Evolutionary conservation across 2,329 filamentous ascomycete genomes (phyloP).

Genomic region (Curvularia verruculosa): DNA sequence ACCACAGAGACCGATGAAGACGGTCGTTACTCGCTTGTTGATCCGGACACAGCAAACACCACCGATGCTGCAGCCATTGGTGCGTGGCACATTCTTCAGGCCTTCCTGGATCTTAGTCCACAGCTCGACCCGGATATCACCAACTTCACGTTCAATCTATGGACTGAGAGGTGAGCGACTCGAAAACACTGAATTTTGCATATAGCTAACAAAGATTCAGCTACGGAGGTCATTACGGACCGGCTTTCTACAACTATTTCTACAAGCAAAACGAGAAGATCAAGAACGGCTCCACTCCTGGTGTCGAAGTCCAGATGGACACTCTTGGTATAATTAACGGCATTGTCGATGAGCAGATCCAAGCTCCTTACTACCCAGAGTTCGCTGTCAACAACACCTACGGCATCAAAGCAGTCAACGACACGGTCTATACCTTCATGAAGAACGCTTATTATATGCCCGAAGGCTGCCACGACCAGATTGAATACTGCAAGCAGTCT

Average conservation of each 20-base stretch:
- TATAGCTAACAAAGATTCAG: slow-evolving; percentile 10
- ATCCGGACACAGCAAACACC: slow-evolving; percentile 39
- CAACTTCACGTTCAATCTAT: slow-evolving; percentile 59
- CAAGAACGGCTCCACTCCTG: slow-evolving; percentile 53
- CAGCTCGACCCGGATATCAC: slow-evolving; percentile 57
- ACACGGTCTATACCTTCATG: slow-evolving; percentile 54
- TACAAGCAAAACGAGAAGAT: slow-evolving; percentile 62
- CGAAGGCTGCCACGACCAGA: slow-evolving; percentile 59
- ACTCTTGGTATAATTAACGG: slow-evolving; percentile 63
- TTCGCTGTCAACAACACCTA: slow-evolving; percentile 64
- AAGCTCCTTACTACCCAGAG: slow-evolving; percentile 55
- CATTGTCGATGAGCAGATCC: slow-evolving; percentile 59
- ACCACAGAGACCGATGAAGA: slow-evolving; percentile 32
- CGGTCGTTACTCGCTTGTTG: slow-evolving; percentile 42
- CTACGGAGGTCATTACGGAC: slow-evolving; percentile 58
- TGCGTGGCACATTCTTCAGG: slow-evolving; percentile 47
- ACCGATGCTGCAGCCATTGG: slow-evolving; percentile 44
- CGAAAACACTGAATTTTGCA: neutral
- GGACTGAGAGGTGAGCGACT: slow-evolving; percentile 51
- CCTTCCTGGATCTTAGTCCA: slow-evolving; percentile 43
- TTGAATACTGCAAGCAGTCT: slow-evolving; percentile 53
- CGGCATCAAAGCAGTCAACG: slow-evolving; percentile 56
- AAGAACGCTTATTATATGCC: slow-evolving; percentile 55
- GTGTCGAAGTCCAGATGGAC: slow-evolving; percentile 60
- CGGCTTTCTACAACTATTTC: slow-evolving; percentile 63